Conservation (phyloP, 768 basidiomycete genomes). For the Vishniacozyma victoriae region DNA sequence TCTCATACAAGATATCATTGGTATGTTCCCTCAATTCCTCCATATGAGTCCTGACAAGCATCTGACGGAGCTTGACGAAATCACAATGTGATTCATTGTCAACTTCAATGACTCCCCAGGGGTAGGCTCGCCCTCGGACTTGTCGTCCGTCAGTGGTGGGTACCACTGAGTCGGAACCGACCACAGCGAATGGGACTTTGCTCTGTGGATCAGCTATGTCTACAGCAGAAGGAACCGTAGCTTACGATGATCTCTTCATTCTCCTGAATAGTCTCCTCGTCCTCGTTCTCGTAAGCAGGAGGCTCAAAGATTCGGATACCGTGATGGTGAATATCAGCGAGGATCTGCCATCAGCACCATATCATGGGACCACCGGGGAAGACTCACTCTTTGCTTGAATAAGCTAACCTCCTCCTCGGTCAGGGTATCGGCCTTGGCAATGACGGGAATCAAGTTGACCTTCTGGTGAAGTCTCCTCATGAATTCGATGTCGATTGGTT, state of each 20-base stretch:
- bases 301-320: slow-evolving; percentile 98
- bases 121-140: slow-evolving; percentile 91
- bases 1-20: slow-evolving; percentile 91
- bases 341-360: slow-evolving; percentile 56
- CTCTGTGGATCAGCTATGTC: slow-evolving; percentile 49
- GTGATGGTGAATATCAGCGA: slow-evolving; percentile 88
- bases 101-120: slow-evolving; percentile 98
- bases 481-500: slow-evolving; percentile 97
- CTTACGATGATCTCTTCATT: slow-evolving; percentile 76
- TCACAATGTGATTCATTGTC: slow-evolving; percentile 99
- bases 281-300: slow-evolving; percentile 94
- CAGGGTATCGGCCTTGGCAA: slow-evolving; percentile 95
- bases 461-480: slow-evolving; percentile 95
- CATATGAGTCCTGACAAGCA: slow-evolving; percentile 99
- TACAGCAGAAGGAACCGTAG: neutral
- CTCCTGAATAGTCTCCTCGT: slow-evolving; percentile 95
- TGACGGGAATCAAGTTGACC: slow-evolving; percentile 97
- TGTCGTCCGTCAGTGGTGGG: slow-evolving; percentile 77
- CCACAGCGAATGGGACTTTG: slow-evolving; percentile 98
- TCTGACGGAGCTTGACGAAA: slow-evolving; percentile 98
- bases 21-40: slow-evolving; percentile 97
- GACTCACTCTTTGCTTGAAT: slow-evolving; percentile 83
- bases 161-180: slow-evolving; percentile 83
- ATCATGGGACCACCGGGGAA: neutral
- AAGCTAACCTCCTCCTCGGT: slow-evolving; percentile 89